Conservation (phyloP, 2,329 filamentous ascomycete species). For the Pseudogymnoascus sp. region DNA sequence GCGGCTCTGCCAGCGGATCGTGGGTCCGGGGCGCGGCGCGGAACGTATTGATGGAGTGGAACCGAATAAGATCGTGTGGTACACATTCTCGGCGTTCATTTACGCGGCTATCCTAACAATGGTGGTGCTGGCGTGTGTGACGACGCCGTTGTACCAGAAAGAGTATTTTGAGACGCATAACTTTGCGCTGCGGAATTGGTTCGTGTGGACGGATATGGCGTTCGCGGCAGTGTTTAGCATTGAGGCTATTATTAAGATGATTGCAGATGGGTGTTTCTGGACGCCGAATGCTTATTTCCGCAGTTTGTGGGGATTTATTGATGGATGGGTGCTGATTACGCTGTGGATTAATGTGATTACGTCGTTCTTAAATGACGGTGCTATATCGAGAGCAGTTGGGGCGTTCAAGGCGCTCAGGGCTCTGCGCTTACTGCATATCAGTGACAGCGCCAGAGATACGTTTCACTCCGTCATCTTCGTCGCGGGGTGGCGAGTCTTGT, state of each 20-base stretch:
- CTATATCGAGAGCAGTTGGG: slow-evolving; percentile 82
- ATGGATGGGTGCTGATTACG: slow-evolving; percentile 82
- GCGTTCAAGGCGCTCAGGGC: slow-evolving; percentile 96
- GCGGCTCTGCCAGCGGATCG: slow-evolving; percentile 76
- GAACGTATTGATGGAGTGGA: slow-evolving; percentile 85
- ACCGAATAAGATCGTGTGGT: slow-evolving; percentile 86
- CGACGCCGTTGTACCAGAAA: slow-evolving; percentile 88
- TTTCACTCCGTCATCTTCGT: slow-evolving; percentile 95
- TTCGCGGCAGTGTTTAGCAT: slow-evolving; percentile 82
- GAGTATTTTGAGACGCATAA: slow-evolving; percentile 62
- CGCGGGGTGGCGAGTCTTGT: slow-evolving; percentile 84
- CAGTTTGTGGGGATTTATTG: slow-evolving; percentile 94
- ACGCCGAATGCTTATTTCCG: slow-evolving; percentile 96
- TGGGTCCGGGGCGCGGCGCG: slow-evolving; percentile 80
- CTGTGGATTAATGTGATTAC: slow-evolving; percentile 93
- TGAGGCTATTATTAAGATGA: slow-evolving; percentile 83
- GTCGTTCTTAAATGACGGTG: slow-evolving; percentile 71
- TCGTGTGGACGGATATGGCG: slow-evolving; percentile 84
- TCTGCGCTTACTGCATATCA: slow-evolving; percentile 84
- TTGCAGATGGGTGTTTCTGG: slow-evolving; percentile 93
- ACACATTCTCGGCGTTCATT: slow-evolving; percentile 84
- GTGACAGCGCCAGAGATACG: slow-evolving; percentile 88
- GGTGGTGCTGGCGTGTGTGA: slow-evolving; percentile 93
- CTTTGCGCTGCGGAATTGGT: slow-evolving; percentile 72
- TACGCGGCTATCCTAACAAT: slow-evolving; percentile 93